Evolutionary conservation across 2,329 filamentous ascomycete species (phyloP), one percentile per base, ranked within the genome.

Genomic region (Harringtonia aguacate): DNA sequence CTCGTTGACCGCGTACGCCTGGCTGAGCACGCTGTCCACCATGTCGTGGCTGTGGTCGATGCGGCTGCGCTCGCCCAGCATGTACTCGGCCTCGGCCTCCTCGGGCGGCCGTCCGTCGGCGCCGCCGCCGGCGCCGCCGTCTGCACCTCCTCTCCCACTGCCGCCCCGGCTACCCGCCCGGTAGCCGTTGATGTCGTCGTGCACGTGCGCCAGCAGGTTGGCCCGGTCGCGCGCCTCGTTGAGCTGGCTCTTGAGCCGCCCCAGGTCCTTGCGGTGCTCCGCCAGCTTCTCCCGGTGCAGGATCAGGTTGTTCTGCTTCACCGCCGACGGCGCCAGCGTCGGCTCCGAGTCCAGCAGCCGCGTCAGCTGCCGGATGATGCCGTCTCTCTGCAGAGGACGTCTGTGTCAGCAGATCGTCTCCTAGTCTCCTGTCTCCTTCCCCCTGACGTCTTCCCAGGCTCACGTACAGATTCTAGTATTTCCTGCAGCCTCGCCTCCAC

Each of bases 1-100:
- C 66, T 97, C 88, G 60, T 95, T 94, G 43, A 97, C 87, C 12
- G 90, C 89, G 65, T 98, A 98, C 8, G 92, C 92, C 68, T 97
- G 92, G 59, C 84, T 89, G 47, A 98, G 72, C 29, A 98, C 88
- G 50, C 78, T 84, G 61, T 98, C 92, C 39, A 87, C 83, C 70
- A 94, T 81, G 53, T 79, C 84, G 64, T 97, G 84, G 57, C 86
- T 94, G 60, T 87, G 83, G 59, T 98, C 92, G 58, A 98, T 79
- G 51, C 85, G 77, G 49, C 72, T 69, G 41, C 92, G 77, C 72
- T 98, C 92, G 55, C 86, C 84, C 24, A 98, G 75, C 89, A 98
- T 95, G 69, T 97, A 98, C 48, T 98, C 90, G 38, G 87, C 87
- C 66, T 97, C 92, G 44, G 82, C 84, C 3, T 80, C 79, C 53